phyloP scores from a whole-genome alignment of 352 stramenopile species.

The Aphanomyces euteiches region DNA sequence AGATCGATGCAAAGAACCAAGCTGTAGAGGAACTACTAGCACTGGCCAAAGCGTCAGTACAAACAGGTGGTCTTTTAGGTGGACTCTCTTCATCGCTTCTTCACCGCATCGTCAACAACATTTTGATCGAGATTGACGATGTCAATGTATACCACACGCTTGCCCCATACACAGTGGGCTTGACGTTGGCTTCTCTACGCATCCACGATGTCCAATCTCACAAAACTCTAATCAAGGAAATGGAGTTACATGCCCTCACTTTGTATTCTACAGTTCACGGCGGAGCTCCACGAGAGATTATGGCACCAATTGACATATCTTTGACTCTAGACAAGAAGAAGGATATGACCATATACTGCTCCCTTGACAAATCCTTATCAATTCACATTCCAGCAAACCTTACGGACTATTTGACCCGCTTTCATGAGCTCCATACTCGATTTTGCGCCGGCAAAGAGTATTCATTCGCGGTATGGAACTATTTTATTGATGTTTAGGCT shows the following conservation, averaged over 20 bases:
- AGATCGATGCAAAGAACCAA: slow-evolving; percentile 22
- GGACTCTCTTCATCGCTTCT: slow-evolving; percentile 22
- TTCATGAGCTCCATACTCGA: background rate
- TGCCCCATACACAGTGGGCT: background rate
- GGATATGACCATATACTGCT: no score
- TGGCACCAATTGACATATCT: no score
- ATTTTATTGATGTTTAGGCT: slow-evolving; percentile 6
- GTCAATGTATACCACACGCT: slow-evolving; percentile 15
- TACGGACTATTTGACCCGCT: no score
- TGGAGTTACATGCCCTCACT: no score
- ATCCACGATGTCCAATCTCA: background rate
- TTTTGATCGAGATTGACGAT: slow-evolving; percentile 1
- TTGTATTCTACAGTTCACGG: no score
- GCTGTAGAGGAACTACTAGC: slow-evolving; percentile 10
- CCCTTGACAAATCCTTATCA: no score
- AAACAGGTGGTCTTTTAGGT: background rate
- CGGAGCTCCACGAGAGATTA: no score
- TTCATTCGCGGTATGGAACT: background rate
- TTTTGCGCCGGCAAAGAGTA: background rate
- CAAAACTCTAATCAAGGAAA: no score
- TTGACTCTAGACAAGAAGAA: no score
- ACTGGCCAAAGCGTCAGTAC: background rate
- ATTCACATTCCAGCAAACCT: no score
- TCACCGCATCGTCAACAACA: slow-evolving; percentile 13
- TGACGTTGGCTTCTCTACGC: background rate